Evolutionary conservation across 139 green algal genomes (phyloP), one percentile per base, ranked within the genome.

Genomic region (Dunaliella primolecta): DNA sequence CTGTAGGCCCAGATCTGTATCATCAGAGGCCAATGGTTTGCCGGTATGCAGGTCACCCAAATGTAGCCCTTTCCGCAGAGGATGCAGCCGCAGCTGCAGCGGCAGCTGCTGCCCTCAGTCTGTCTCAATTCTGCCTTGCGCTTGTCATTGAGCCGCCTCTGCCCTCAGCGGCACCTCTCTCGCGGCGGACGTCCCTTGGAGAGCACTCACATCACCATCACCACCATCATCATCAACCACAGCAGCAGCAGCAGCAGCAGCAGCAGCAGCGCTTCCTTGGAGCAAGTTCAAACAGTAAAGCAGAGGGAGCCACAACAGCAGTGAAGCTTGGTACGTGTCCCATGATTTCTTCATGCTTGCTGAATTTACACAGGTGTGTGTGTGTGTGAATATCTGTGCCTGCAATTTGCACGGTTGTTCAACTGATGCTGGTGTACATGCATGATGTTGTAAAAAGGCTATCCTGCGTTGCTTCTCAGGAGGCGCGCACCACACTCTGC

Each of bases 91-190:
- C 75, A 37, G 25, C 82, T 72, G 81, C 84, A 30, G 79, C 83
- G 36, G 1, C 75, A 75, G 35, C 80, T 7, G 75, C 31, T 35
- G 80, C 64, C 55, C n/a, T 76, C 35, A 70, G 86, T 46, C 87
- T 88, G 57, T 91, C 87, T 0, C 92, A 94, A 81, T 94, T 94
- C 77, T 95, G 92, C 81, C 36, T 93, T 11, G 92, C 90, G 1
- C 82, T 95, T 2, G 92, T 95, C 1, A 91, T 95, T 29, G 86
- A 93, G 80, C 90, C 91, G 2, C 92, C 92, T n/a, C 36, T 78
- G 0, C 78, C 85, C 0, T 83, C 78, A 20, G 81, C 89, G 21
- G 29, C 30, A 27, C 85, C 86, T 24, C 77, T 76, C 33, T 64
- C 81, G 25, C 82, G 74, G 24, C 87, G 15, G 46, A 7, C 7